These are phyloP conservation scores for Aspergillus nidulans DNA, from an alignment of 495 filamentous ascomycete species.

Conservation along the genomic window DNA sequence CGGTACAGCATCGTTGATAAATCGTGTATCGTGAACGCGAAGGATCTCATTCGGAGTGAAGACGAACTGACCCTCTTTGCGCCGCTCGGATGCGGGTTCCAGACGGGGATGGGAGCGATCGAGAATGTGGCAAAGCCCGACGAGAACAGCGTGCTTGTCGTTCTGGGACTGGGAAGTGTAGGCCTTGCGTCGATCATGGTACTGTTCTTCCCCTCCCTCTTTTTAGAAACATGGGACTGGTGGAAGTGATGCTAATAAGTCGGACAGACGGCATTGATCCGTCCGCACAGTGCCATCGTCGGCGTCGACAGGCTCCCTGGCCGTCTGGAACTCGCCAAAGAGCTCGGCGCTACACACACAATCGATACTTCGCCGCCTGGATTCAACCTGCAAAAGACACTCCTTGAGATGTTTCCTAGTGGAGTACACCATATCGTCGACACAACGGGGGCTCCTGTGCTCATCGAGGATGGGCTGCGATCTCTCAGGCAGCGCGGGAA, in stretches of 20 bases:
- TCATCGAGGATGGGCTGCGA: slow-evolving; percentile 30
- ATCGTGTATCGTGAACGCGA: slow-evolving; percentile 23
- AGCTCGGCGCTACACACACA: slow-evolving; percentile 35
- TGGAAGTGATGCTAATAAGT: not conserved
- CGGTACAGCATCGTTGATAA: slow-evolving; percentile 25
- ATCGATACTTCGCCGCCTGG: slow-evolving; percentile 23
- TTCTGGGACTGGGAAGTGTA: slow-evolving; percentile 36
- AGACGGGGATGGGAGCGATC: slow-evolving; percentile 38
- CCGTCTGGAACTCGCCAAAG: slow-evolving; percentile 31
- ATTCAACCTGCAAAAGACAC: slow-evolving; percentile 19
- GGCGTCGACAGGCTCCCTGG: slow-evolving; percentile 30
- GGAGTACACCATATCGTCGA: slow-evolving; percentile 33
- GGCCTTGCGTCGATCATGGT: slow-evolving; percentile 34
- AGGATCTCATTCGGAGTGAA: slow-evolving; percentile 8
- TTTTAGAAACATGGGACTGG: too few relatives aligned
- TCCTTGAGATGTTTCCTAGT: slow-evolving; percentile 10
- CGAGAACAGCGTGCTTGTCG: slow-evolving; percentile 17
- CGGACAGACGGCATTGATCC: slow-evolving; percentile 1
- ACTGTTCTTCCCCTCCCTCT: not conserved
- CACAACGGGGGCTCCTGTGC: slow-evolving; percentile 28
- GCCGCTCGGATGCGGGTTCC: slow-evolving; percentile 41
- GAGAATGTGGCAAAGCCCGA: slow-evolving; percentile 23
- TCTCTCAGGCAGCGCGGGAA: slow-evolving; percentile 25
- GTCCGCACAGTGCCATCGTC: slow-evolving; percentile 18
- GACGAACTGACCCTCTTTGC: slow-evolving; percentile 35